These are phyloP conservation scores for Boletus rubescentipes DNA, from an alignment of 768 basidiomycete genomes.

Conservation along the genomic window DNA sequence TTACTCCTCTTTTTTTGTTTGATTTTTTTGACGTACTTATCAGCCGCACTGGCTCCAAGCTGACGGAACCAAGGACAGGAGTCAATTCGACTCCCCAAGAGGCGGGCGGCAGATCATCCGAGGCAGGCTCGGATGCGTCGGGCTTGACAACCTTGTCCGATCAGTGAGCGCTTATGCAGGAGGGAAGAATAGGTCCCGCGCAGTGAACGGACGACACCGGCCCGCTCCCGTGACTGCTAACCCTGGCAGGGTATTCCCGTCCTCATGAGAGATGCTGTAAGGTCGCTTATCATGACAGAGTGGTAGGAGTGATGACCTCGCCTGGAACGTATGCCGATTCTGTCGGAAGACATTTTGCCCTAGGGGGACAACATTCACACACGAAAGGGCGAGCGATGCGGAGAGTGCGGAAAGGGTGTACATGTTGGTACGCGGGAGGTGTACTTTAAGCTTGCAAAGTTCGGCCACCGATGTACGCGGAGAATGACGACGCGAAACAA, in stretches of 20 bases:
- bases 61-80: neutral
- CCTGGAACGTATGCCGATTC: neutral
- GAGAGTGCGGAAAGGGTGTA: neutral
- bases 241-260: neutral
- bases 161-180: no score
- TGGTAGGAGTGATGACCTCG: no score
- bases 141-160: no score
- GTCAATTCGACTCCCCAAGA: no score
- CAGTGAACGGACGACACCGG: no score
- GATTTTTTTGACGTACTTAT: neutral
- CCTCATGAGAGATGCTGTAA: neutral
- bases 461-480: slow-evolving; percentile 30
- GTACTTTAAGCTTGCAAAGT: no score
- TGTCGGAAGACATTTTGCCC: neutral
- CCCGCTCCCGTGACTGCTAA: no score
- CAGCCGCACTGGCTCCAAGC: neutral
- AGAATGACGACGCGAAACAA: slow-evolving; percentile 32
- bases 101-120: no score
- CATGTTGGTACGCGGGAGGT: neutral
- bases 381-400: neutral
- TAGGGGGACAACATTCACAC: neutral
- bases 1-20: neutral
- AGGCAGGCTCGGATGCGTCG: no score
- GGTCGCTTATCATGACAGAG: neutral
- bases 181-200: no score